A percentile compares a stretch with the other conserved stretches of the same genome.
Conservation (phyloP, 78 protist genomes). For the Emiliania huxleyi region DNA sequence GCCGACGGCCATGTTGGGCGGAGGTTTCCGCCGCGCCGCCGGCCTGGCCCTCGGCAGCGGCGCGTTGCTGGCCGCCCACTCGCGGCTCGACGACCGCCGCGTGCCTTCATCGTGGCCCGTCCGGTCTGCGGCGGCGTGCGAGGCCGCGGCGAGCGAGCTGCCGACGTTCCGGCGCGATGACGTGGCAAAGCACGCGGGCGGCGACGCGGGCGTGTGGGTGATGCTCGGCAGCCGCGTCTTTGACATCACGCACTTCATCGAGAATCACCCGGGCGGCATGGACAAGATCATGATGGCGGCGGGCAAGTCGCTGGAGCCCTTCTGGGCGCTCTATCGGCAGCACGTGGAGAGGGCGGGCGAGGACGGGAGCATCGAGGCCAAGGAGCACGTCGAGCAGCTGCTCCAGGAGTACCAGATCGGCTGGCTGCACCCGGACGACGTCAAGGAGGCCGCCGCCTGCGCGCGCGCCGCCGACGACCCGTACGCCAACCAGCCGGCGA, state of each 20-base stretch:
- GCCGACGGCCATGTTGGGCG: too few species aligned
- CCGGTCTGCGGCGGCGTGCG: not conserved
- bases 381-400: not conserved
- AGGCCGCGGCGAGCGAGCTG: too few species aligned
- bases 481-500: not conserved
- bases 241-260: constrained; percentile 12
- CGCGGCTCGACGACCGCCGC: too few species aligned
- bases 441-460: not conserved
- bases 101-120: too few species aligned
- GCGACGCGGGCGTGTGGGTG: constrained; percentile 2
- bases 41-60: too few species aligned
- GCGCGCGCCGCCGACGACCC: not conserved
- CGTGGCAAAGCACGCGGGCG: not conserved
- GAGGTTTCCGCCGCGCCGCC: too few species aligned
- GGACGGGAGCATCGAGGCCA: not conserved
- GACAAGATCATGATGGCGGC: constrained; percentile 18
- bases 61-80: too few species aligned
- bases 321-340: constrained; percentile 47
- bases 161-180: not conserved
- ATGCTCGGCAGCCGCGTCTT: not conserved
- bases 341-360: not conserved
- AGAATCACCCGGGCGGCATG: constrained; percentile 10
- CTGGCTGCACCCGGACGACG: not conserved
- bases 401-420: not conserved
- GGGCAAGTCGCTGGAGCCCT: constrained; percentile 32